Base-by-base conservation (phyloP, 2,329 filamentous ascomycete genomes). In the Lojkania enalia region DNA sequence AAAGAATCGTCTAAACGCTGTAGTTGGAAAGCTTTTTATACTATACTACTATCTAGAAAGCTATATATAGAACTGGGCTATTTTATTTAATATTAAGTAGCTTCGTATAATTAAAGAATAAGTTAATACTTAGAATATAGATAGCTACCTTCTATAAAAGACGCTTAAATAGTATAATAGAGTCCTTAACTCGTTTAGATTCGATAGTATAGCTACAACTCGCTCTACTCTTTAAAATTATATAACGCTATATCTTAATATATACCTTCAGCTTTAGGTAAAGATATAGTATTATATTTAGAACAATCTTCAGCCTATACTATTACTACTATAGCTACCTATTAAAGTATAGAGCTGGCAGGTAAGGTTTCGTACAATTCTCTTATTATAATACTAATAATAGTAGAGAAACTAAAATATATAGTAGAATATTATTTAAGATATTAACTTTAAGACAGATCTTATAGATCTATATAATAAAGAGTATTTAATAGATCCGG, bases 81-180 rank as follows among this genome's bases (percentile, higher is more conserved):
- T 38, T 13, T 38, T 12, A 20, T 38, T 38, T 38, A 21, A 38
- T 15, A 11, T n/a, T 11, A 15, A 38, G 16, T 19, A 30, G 18
- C 20, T 39, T 39, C 16, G 16, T 39, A 39, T 20, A 20, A 39
- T 27, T 39, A 12, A 39, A 30, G 13, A 39, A 30, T 5, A n/a
- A 7, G 16, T 16, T 9, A 20, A 16, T 7, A 14, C n/a, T 20
- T 38, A 21, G 12, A 21, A 38, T 20, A 20, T 38, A 20, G 15
- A 38, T 38, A 18, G 9, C 5, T 38, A 20, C 15, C 35, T 38
- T 20, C 19, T 18, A 21, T 9, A 11, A 6, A 9, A 38, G 12
- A 38, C 19, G 6, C 15, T 20, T 7, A 15, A 20, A 15, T 38
- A 18, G 35, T 38, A 18, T 23, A 20, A 38, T 20, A n/a, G 20